Evolutionary conservation across 75 land plant genomes (phyloP).

Genomic region (Selaginella tamariscina): DNA sequence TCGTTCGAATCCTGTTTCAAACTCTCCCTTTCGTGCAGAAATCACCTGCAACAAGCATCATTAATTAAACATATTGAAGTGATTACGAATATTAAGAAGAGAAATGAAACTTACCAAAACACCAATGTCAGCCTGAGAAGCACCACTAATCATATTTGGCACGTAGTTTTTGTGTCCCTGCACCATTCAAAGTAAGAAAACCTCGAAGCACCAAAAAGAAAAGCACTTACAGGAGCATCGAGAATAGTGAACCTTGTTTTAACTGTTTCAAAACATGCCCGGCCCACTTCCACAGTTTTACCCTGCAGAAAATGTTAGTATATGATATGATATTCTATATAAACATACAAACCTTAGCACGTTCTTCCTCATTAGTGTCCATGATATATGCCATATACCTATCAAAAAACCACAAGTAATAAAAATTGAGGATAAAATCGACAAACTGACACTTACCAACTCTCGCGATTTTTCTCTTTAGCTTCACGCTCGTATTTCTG

Average conservation of each 20-base stretch:
- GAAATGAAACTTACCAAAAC: conserved; percentile 51
- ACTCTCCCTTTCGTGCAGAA: conserved; percentile 94
- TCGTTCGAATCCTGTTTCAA: conserved; percentile 96
- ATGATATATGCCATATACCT: conserved; percentile 99
- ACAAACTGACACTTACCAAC: conserved; percentile 51
- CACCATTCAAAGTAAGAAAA: neutral
- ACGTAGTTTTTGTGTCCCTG: conserved; percentile 99
- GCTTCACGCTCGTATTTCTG: conserved; percentile 99
- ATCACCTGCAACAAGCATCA: conserved; percentile 47
- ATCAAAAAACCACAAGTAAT: neutral
- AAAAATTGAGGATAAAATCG: neutral
- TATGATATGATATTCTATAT: neutral
- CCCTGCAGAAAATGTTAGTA: conserved; percentile 58
- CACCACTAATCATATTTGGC: conserved; percentile 99
- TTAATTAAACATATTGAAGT: neutral
- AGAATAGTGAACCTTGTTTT: conserved; percentile 86
- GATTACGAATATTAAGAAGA: neutral
- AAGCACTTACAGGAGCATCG: conserved; percentile 81
- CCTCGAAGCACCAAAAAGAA: neutral
- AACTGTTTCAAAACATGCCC: conserved; percentile 93
- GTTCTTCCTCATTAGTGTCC: conserved; percentile 99
- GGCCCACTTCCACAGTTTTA: conserved; percentile 96
- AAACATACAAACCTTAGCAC: conserved; percentile 52
- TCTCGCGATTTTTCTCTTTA: conserved; percentile 95
- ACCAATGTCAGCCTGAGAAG: conserved; percentile 99